phyloP scores from a whole-genome alignment of 495 filamentous ascomycete species.

The Penicillium robsamsonii region DNA sequence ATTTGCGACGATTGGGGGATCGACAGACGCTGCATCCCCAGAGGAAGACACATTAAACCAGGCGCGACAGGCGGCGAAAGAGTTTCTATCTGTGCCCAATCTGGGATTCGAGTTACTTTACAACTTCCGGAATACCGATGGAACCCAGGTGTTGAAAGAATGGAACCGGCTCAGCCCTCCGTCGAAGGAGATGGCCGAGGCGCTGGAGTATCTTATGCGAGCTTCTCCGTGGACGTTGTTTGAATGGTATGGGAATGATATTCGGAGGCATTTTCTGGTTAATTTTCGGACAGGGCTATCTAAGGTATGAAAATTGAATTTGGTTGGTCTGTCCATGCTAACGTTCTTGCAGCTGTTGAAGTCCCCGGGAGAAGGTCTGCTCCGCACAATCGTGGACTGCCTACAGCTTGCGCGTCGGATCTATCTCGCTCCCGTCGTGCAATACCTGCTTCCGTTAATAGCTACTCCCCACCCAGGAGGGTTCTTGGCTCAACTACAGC shows the following conservation, averaged over 20 bases:
- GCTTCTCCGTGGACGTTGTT: constrained; percentile 31
- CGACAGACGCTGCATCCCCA: constrained; percentile 14
- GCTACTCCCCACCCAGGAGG: constrained; percentile 28
- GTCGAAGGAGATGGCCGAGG: constrained; percentile 33
- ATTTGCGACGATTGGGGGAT: constrained; percentile 9
- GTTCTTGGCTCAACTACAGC: constrained; percentile 50
- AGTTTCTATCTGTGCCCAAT: constrained; percentile 57
- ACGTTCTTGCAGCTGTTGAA: constrained; percentile 31
- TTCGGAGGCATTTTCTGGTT: constrained; percentile 49
- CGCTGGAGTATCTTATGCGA: constrained; percentile 39
- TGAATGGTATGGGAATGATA: constrained; percentile 54
- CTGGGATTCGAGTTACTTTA: constrained; percentile 28
- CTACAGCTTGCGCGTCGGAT: constrained; percentile 45
- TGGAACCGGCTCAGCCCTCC: constrained; percentile 36
- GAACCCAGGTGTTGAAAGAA: constrained; percentile 28
- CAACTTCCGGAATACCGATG: constrained; percentile 24
- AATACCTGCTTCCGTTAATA: constrained; percentile 39
- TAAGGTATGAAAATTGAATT: constrained; percentile 29
- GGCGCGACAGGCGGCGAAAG: constrained; percentile 67
- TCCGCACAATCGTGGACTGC: constrained; percentile 41
- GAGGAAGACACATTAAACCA: constrained; percentile 64
- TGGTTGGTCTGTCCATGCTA: constrained; percentile 4
- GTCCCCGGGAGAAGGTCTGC: constrained; percentile 23
- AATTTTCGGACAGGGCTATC: constrained; percentile 40
- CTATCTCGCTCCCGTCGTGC: constrained; percentile 47